Evolutionary conservation across 2,329 filamentous ascomycete species (phyloP).

Genomic region (Aspergillus pseudoviridinutans): DNA sequence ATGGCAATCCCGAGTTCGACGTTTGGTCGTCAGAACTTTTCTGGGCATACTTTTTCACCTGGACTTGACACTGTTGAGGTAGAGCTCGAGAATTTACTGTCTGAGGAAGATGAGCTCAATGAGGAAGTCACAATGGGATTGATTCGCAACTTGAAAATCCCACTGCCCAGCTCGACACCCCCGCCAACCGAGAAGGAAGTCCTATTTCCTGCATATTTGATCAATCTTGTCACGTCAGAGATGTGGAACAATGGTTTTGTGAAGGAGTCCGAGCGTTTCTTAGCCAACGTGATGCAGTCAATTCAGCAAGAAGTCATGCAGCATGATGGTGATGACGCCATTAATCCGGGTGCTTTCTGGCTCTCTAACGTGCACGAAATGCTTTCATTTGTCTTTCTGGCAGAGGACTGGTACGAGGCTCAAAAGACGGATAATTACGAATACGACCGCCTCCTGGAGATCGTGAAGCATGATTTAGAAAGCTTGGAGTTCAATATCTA

Average conservation of each 20-base stretch:
- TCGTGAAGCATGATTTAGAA: conserved; percentile 98
- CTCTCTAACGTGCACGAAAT: conserved; percentile 99
- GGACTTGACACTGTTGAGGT: conserved; percentile 87
- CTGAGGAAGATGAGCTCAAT: conserved; percentile 92
- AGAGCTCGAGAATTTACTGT: conserved; percentile 88
- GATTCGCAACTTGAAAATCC: conserved; percentile 95
- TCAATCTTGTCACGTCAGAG: conserved; percentile 97
- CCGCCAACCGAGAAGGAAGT: conserved; percentile 98
- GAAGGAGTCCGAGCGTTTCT: conserved; percentile 97
- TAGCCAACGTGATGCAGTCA: conserved; percentile 99
- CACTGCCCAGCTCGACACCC: conserved; percentile 77
- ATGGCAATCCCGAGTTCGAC: conserved; percentile 68
- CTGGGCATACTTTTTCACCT: conserved; percentile 72
- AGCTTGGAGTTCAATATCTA: conserved; percentile 99
- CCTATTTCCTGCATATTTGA: conserved; percentile 95
- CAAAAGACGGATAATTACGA: conserved; percentile 99
- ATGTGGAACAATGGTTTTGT: conserved; percentile 99
- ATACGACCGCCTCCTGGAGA: conserved; percentile 94
- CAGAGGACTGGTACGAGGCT: conserved; percentile 98
- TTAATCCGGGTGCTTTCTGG: conserved; percentile 98
- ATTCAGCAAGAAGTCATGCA: conserved; percentile 99
- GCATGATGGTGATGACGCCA: conserved; percentile 92
- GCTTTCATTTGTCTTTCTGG: conserved; percentile 98
- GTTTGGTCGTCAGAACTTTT: conserved; percentile 65
- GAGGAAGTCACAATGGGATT: conserved; percentile 96